phyloP scores from a whole-genome alignment of 176 grass and related monocot genomes.

The Oryza meridionalis region DNA sequence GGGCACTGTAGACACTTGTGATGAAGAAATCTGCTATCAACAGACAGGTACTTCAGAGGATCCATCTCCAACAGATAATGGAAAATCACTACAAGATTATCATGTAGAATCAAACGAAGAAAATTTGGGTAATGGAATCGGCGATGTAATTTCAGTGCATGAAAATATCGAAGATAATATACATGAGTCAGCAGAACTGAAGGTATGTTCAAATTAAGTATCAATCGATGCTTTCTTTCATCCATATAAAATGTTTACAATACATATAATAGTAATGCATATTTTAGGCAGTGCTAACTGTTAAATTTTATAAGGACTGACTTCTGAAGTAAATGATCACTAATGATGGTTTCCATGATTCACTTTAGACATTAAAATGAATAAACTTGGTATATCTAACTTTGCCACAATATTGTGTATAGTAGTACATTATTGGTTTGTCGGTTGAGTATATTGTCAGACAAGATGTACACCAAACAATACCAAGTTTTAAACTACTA shows the following conservation, averaged over 20 bases:
- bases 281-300: conserved; percentile 3
- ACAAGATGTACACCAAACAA: conserved; percentile 23
- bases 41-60: conserved; percentile 21
- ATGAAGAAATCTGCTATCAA: conserved; percentile 12
- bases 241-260: conserved; percentile 1
- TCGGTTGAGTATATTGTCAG: conserved; percentile 1
- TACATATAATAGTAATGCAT: conserved; percentile 20
- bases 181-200: conserved; percentile 24
- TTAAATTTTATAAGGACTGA: conserved; percentile 13
- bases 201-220: conserved; percentile 36
- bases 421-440: conserved; percentile 2
- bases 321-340: not conserved
- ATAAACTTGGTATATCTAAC: not conserved
- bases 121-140: conserved; percentile 23
- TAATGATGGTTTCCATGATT: not conserved
- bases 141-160: conserved; percentile 1
- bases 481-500: conserved; percentile 6
- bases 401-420: not conserved
- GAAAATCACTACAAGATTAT: conserved; percentile 10
- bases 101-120: conserved; percentile 21
- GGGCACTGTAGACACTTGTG: conserved; percentile 4
- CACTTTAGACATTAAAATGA: not conserved
- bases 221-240: not conserved
- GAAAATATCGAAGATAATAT: conserved; percentile 34
- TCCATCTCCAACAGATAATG: conserved; percentile 39